Conservation (phyloP, 805 yeast species). For the Ogataea minuta region DNA sequence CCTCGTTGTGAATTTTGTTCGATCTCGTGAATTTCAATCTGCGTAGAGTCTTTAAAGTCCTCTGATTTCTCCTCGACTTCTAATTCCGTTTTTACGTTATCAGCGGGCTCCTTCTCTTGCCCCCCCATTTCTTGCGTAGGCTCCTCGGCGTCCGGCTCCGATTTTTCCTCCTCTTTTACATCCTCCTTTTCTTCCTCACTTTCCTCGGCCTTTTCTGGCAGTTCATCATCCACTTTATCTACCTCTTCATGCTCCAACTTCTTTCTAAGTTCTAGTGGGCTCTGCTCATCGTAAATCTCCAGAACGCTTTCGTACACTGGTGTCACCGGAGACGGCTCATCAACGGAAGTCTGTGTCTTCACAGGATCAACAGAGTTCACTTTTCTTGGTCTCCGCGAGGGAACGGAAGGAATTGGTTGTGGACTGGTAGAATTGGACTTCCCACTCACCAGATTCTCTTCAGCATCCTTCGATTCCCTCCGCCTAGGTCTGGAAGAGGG, state of each 20-base stretch:
- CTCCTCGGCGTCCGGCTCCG: no score
- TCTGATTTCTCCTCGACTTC: no score
- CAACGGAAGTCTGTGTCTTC: slow-evolving; percentile 1
- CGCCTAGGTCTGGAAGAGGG: slow-evolving; percentile 20
- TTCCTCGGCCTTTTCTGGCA: background rate
- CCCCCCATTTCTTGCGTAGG: no score
- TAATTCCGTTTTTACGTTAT: no score
- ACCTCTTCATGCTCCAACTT: background rate
- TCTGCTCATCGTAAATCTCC: slow-evolving; percentile 21
- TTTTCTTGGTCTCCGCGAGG: slow-evolving; percentile 20
- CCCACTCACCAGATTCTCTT: background rate
- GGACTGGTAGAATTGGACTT: background rate
- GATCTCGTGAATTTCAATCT: no score
- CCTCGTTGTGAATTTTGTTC: background rate
- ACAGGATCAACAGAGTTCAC: slow-evolving; percentile 1
- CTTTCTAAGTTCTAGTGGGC: slow-evolving; percentile 18
- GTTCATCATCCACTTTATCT: background rate
- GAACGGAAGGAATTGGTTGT: slow-evolving; percentile 15
- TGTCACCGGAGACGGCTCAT: slow-evolving; percentile 12
- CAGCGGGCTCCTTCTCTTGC: no score
- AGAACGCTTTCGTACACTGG: slow-evolving; percentile 20
- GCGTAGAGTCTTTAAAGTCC: no score
- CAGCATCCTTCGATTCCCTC: background rate
- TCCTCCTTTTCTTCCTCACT: background rate
- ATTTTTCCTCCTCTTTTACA: no score